Evolutionary conservation across 1,284 basidiomycete genomes (phyloP).

Genomic region (Leucoagaricus sp.): DNA sequence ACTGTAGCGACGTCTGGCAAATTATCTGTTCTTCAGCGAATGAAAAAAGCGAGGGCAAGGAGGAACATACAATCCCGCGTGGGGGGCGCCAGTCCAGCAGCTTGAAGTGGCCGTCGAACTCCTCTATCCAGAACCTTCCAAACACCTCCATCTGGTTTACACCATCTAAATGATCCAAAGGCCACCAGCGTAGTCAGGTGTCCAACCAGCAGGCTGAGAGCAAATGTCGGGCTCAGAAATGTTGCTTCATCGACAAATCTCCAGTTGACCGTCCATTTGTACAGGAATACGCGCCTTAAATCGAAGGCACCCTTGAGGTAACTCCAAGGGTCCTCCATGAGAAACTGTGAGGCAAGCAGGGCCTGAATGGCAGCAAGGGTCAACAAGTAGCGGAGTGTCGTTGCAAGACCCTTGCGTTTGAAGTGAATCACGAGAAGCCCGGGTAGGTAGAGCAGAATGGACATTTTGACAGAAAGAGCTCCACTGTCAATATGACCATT

Average conservation of each 20-base stretch:
- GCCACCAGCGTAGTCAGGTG: conserved; percentile 64
- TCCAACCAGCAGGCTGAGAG: conserved; percentile 61
- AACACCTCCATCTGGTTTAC: conserved; percentile 64
- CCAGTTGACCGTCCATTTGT: conserved; percentile 99
- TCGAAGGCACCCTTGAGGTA: conserved; percentile 88
- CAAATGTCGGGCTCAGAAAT: conserved; percentile 72
- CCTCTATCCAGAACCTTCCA: conserved; percentile 56
- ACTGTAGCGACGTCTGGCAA: conserved; percentile 75
- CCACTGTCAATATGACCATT: conserved; percentile 45
- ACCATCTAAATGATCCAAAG: conserved; percentile 80
- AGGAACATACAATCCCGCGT: conserved; percentile 63
- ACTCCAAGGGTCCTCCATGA: conserved; percentile 56
- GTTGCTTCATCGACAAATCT: conserved; percentile 76
- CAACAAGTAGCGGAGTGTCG: conserved; percentile 54
- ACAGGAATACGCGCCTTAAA: conserved; percentile 86
- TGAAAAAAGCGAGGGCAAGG: neutral
- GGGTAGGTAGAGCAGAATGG: conserved; percentile 89
- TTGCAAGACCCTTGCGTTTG: conserved; percentile 67
- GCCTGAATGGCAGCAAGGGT: conserved; percentile 61
- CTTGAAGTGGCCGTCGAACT: conserved; percentile 47
- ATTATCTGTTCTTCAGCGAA: conserved; percentile 14
- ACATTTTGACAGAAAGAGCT: conserved; percentile 97
- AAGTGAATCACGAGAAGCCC: conserved; percentile 82
- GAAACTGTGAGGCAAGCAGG: conserved; percentile 73
- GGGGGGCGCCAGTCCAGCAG: conserved; percentile 48